Base-by-base conservation (phyloP, 176 grass and related monocot genomes). In the Eleusine coracana region DNA sequence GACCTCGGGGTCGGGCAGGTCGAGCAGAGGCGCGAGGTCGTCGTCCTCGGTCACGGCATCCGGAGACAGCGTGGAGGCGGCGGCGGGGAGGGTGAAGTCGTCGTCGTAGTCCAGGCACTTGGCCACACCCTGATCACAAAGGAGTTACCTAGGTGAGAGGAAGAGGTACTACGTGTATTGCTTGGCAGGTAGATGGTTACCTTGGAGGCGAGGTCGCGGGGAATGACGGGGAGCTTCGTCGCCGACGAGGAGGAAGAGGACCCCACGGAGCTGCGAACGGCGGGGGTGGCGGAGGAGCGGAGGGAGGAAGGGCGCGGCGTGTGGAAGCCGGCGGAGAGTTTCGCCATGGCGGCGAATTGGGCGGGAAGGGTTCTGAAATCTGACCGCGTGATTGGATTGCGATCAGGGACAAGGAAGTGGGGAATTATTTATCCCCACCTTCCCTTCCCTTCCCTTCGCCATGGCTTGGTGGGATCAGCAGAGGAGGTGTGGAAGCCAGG, bases 21-120 rank as follows among this genome's bases (percentile, higher is more conserved):
- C 87, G 25, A 85, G 77, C 52, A 56, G 71, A 6, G 71, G 25
- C 1, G 23, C 51, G 77, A 81, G 70, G 54, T 54, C 70, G 56
- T 49, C 27, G 17, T 16, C 62, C 27, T 63, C 73, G 3, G n/a
- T 2, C 10, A 46, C 2, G 29, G 8, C n/a, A 10, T 31, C 50
- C 34, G 54, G 65, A 56, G 79, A 37, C 7, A 13, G 42, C 68
- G 16, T 2, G 6, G 38, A 29, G 48, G 21, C 73, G 34, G 79
- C 11, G 34, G 44, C 1, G 25, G 52, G 31, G 71, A 60, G 58
- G 64, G 37, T 8, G 77, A 41, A 17, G 48, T 64, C 74, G 58
- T 59, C 71, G 44, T 77, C 77, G 87, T 85, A 89, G 71, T 28
- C 21, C 20, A 89, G 77, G 56, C 56, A 62, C 83, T 89, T 85